Conservation (phyloP, 2,329 filamentous ascomycete species). For the Aspergillus sp. region DNA sequence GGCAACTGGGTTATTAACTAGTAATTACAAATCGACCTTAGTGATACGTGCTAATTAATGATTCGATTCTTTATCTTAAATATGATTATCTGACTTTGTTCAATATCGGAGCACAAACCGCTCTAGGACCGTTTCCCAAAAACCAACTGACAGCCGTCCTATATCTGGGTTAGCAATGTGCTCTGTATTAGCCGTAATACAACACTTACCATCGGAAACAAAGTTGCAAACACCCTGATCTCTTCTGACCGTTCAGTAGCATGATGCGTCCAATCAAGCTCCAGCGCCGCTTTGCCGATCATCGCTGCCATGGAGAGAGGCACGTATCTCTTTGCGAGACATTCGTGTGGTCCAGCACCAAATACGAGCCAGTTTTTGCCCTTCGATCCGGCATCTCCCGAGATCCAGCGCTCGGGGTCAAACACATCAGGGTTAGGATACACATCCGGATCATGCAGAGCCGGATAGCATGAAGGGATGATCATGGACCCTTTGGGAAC, state of each 20-base stretch:
- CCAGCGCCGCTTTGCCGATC: slow-evolving; percentile 53
- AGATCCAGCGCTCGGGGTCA: slow-evolving; percentile 53
- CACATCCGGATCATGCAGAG: slow-evolving; percentile 49
- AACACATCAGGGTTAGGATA: slow-evolving; percentile 50
- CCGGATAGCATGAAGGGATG: slow-evolving; percentile 52
- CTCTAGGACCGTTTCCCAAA: slow-evolving; percentile 23
- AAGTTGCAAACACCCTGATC: slow-evolving; percentile 50
- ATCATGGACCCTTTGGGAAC: slow-evolving; percentile 51
- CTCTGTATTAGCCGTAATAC: too few species aligned
- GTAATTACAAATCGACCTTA: too few species aligned
- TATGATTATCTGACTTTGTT: too few species aligned
- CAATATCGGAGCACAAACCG: background rate
- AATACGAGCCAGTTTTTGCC: slow-evolving; percentile 57
- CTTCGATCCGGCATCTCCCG: slow-evolving; percentile 50
- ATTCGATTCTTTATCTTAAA: too few species aligned
- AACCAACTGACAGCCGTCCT: slow-evolving; percentile 4
- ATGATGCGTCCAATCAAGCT: slow-evolving; percentile 52
- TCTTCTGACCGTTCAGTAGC: slow-evolving; percentile 49
- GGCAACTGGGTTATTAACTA: too few species aligned
- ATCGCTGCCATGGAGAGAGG: slow-evolving; percentile 51
- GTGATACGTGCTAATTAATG: too few species aligned
- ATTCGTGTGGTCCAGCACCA: slow-evolving; percentile 51
- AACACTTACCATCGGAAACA: slow-evolving; percentile 50
- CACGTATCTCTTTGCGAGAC: slow-evolving; percentile 50
- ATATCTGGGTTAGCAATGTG: background rate